Evolutionary conservation across 2,329 filamentous ascomycete species (phyloP).

Genomic region (Xylaria multiplex): DNA sequence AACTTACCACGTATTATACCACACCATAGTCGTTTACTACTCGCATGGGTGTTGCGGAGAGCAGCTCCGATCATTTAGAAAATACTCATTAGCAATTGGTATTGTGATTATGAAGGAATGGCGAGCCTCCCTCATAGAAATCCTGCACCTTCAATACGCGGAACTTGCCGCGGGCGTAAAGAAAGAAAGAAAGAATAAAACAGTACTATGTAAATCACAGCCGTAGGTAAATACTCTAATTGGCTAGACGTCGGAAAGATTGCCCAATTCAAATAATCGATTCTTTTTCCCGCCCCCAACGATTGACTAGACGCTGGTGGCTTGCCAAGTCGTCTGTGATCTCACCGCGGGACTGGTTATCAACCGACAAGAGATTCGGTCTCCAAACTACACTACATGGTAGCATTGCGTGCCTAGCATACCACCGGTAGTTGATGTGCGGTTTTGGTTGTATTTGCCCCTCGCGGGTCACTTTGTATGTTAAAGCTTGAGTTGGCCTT

Average conservation of each 20-base stretch:
- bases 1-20: background rate
- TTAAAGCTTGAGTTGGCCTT: background rate
- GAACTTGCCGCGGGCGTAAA: background rate
- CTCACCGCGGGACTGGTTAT: background rate
- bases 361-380: background rate
- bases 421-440: background rate
- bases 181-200: background rate
- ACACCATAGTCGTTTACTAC: no score
- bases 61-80: background rate
- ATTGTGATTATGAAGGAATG: no score
- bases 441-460: background rate
- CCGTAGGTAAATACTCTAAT: background rate
- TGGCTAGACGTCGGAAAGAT: background rate
- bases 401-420: background rate
- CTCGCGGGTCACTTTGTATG: background rate
- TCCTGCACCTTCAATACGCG: background rate
- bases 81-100: no score
- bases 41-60: background rate
- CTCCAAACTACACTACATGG: background rate
- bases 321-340: slow-evolving; percentile 6
- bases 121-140: no score
- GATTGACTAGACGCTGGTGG: background rate
- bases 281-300: background rate
- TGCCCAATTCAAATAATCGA: background rate
- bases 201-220: no score